Evolutionary conservation across 345 rosid genomes (phyloP).

Genomic region (Eucalyptus urophylla): DNA sequence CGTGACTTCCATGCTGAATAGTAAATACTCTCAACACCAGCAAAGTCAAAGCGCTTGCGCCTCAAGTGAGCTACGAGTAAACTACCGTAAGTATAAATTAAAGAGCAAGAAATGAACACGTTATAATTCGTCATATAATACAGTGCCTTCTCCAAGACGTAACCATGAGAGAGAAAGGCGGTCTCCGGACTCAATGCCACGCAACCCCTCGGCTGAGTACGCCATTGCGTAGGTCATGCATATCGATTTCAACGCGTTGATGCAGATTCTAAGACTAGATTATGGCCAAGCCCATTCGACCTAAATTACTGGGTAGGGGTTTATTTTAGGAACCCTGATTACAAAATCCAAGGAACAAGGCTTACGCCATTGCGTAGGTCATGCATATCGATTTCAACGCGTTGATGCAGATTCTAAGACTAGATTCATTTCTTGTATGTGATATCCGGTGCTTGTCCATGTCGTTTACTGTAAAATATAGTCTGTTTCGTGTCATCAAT

Average conservation of each 20-base stretch:
- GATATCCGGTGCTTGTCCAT: not conserved
- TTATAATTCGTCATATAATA: not conserved
- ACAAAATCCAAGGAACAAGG: too few relatives aligned
- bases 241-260: not conserved
- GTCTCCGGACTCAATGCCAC: not conserved
- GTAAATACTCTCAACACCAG: not conserved
- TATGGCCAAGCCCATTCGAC: too few relatives aligned
- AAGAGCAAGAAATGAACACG: not conserved
- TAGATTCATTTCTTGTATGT: not conserved
- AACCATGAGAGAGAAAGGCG: not conserved
- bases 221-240: not conserved
- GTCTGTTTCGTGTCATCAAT: not conserved
- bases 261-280: not conserved
- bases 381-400: not conserved
- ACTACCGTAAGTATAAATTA: not conserved
- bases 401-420: not conserved
- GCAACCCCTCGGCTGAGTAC: not conserved
- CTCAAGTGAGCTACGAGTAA: not conserved
- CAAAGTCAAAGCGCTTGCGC: not conserved
- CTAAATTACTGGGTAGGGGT: too few relatives aligned
- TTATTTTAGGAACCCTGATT: too few relatives aligned
- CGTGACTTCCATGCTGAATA: not conserved
- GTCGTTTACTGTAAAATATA: not conserved
- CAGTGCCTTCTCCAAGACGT: not conserved
- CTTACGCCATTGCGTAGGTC: not conserved